Percentiles rank a stretch among this genome's conserved stretches.
These are phyloP conservation scores for Fusarium bactridioides DNA, from an alignment of 2,329 filamentous ascomycete genomes.

Conservation along the genomic window DNA sequence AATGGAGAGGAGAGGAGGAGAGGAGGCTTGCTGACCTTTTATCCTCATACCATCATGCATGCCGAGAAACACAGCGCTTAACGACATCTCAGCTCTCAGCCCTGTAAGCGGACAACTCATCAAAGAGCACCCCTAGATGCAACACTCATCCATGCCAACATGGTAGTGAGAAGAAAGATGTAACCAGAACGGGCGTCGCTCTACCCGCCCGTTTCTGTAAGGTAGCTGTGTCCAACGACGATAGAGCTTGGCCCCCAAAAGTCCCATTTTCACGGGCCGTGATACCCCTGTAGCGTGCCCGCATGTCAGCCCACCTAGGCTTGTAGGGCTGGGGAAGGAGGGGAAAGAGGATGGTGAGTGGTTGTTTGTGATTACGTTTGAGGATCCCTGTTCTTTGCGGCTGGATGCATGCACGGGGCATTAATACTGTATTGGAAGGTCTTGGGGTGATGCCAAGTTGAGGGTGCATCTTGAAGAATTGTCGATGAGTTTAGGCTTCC, in stretches of 20 bases:
- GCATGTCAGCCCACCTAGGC: constrained; percentile 20
- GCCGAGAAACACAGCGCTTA: neutral
- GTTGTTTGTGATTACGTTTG: constrained; percentile 2
- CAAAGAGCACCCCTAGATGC: neutral
- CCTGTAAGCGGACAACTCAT: constrained; percentile 23
- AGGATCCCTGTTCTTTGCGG: constrained; percentile 4
- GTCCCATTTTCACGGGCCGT: neutral
- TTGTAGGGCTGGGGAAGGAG: constrained; percentile 24
- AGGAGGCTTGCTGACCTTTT: constrained; percentile 4
- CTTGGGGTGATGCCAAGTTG: neutral
- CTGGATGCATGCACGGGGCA: constrained; percentile 20
- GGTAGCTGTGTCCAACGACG: neutral
- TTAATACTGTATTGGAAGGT: constrained; percentile 5
- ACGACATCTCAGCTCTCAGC: neutral
- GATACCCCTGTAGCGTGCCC: neutral
- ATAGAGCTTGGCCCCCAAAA: constrained; percentile 19
- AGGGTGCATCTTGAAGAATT: neutral
- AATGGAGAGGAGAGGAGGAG: neutral
- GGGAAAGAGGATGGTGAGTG: neutral
- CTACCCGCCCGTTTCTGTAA: neutral
- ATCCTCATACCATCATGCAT: neutral
- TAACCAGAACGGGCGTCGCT: constrained; percentile 2
- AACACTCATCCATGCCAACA: neutral
- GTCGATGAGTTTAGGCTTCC: neutral
- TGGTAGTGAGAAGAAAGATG: neutral